phyloP scores from a whole-genome alignment of 768 basidiomycete species.

The Inosperma sp. region DNA sequence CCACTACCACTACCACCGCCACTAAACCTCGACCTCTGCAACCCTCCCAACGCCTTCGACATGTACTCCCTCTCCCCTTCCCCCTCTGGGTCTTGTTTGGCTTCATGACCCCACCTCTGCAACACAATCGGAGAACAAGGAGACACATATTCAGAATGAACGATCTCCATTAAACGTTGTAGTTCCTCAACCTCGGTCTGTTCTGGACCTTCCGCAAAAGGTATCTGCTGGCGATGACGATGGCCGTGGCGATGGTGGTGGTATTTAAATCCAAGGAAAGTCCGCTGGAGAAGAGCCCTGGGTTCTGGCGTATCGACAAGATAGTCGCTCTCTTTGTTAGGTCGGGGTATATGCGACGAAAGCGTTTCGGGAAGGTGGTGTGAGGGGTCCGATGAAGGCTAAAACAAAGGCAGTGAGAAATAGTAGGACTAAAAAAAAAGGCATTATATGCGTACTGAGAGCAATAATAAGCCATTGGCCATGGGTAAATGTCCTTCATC shows the following conservation, averaged over 20 bases:
- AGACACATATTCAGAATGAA: slow-evolving; percentile 40
- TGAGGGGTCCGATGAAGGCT: slow-evolving; percentile 33
- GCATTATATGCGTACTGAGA: slow-evolving; percentile 32
- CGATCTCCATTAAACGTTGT: slow-evolving; percentile 30
- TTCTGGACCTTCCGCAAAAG: too few species aligned
- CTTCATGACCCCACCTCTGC: slow-evolving; percentile 35
- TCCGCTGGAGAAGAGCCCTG: slow-evolving; percentile 46
- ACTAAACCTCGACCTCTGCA: background rate
- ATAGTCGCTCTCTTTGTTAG: slow-evolving; percentile 46
- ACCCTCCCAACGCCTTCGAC: slow-evolving; percentile 17
- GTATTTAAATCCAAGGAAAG: slow-evolving; percentile 45
- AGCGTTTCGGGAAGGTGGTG: slow-evolving; percentile 46
- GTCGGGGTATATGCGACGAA: slow-evolving; percentile 46
- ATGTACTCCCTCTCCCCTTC: slow-evolving; percentile 22
- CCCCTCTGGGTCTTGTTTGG: slow-evolving; percentile 30
- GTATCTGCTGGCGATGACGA: background rate
- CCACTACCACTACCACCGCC: background rate
- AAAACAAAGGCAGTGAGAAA: background rate
- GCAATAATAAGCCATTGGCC: slow-evolving; percentile 43
- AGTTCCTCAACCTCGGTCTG: slow-evolving; percentile 25
- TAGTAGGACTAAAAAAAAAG: background rate
- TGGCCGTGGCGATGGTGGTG: background rate
- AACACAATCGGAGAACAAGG: slow-evolving; percentile 39
- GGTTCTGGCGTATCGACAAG: slow-evolving; percentile 52
- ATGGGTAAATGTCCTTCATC: slow-evolving; percentile 43